Conservation (phyloP, 202 grass and related monocot genomes). For the Setaria viridis region DNA sequence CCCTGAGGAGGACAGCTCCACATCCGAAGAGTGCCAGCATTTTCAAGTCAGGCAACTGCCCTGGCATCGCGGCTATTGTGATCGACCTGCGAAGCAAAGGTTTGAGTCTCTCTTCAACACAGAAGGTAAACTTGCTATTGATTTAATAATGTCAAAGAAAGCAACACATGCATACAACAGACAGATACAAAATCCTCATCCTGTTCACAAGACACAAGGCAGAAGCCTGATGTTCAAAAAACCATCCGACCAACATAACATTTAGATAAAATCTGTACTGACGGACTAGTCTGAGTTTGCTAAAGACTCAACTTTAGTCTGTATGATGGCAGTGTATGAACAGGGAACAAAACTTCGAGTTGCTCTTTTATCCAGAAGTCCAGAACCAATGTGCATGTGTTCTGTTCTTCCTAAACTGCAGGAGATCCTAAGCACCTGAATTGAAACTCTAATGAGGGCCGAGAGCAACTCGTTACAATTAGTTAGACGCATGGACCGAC, state of each 20-base stretch:
- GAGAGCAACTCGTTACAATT: neutral
- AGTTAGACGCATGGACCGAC: neutral
- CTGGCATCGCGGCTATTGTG: conserved; percentile 62
- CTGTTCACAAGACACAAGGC: too few relatives aligned
- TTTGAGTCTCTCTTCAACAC: conserved; percentile 15
- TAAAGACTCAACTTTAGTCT: neutral
- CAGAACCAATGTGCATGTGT: neutral
- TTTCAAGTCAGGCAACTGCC: conserved; percentile 75
- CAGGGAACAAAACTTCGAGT: neutral
- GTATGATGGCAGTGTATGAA: neutral
- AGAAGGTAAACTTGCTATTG: neutral
- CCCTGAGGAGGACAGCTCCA: conserved; percentile 81
- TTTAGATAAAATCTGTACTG: neutral
- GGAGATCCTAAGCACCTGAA: neutral
- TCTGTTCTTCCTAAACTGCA: neutral
- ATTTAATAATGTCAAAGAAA: neutral
- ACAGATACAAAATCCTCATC: too few relatives aligned
- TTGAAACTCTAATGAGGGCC: neutral
- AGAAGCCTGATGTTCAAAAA: neutral
- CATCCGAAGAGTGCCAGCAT: conserved; percentile 83
- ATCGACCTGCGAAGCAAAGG: conserved; percentile 65
- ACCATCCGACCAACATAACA: neutral
- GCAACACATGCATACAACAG: neutral
- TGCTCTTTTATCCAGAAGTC: neutral
- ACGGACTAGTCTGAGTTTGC: neutral